phyloP scores from a whole-genome alignment of 208 protist genomes.

The Tritrichomonas foetus region DNA sequence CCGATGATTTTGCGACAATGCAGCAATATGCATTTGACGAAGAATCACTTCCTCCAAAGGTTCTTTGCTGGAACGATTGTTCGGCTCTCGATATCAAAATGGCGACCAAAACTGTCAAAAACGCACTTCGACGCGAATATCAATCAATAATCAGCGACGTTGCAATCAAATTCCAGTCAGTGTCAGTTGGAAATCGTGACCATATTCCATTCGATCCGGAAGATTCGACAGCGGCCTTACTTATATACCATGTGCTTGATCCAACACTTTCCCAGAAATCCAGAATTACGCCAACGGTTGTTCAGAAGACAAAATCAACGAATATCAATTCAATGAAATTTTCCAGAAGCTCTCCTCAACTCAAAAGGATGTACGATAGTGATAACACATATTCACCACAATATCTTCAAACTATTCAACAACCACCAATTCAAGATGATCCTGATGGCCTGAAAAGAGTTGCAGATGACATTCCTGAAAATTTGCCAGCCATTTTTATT shows the following conservation, averaged over 20 bases:
- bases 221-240: not conserved
- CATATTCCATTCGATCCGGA: not conserved
- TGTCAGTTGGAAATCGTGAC: not conserved
- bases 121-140: not conserved
- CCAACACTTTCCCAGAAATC: not conserved
- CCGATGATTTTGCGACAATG: not conserved
- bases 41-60: conserved; percentile 35
- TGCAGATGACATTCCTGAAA: not conserved
- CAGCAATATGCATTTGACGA: conserved; percentile 21
- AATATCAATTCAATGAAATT: not conserved
- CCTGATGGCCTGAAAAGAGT: not conserved
- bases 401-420: not conserved
- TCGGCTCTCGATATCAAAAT: conserved; percentile 23
- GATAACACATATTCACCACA: not conserved
- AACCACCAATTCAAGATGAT: conserved; percentile 17
- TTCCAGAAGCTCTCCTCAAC: not conserved
- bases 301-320: not conserved
- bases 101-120: conserved; percentile 11
- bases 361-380: not conserved
- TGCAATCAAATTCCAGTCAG: not conserved
- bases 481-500: not conserved
- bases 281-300: not conserved
- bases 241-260: conserved; percentile 14
- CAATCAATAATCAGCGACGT: not conserved
- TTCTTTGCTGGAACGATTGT: conserved; percentile 36